Conservation (phyloP, 768 basidiomycete genomes). For the Pleurotus tuoliensis region DNA sequence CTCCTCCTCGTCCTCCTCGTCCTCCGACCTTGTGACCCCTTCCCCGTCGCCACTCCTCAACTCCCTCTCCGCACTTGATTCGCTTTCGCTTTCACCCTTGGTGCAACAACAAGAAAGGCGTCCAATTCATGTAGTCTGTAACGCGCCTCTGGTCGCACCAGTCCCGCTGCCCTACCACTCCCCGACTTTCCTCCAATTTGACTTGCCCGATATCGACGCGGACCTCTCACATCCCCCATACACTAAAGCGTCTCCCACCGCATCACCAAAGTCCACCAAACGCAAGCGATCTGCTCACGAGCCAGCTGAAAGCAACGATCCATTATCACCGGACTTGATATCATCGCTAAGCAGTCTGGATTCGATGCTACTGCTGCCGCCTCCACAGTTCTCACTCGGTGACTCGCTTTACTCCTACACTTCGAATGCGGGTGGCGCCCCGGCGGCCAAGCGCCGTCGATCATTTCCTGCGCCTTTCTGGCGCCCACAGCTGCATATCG, state of each 20-base stretch:
- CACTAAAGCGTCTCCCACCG: conserved; percentile 18
- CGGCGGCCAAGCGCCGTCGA: conserved; percentile 3
- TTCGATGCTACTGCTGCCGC: conserved; percentile 9
- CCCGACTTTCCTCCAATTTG: conserved; percentile 66
- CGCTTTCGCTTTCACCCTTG: conserved; percentile 16
- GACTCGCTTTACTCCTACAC: background rate
- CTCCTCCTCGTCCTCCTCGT: conserved; percentile 15
- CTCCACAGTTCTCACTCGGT: background rate
- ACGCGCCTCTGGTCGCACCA: conserved; percentile 65
- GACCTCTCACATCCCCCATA: conserved; percentile 71
- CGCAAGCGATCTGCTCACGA: conserved; percentile 42
- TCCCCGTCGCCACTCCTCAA: conserved; percentile 2
- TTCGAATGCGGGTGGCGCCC: background rate
- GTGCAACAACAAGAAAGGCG: conserved; percentile 2
- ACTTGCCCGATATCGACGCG: conserved; percentile 62
- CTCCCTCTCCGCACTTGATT: conserved; percentile 17
- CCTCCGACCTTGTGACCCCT: conserved; percentile 12
- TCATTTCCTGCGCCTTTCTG: conserved; percentile 5
- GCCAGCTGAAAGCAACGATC: conserved; percentile 5
- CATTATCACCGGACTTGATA: conserved; percentile 15
- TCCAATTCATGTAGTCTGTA: conserved; percentile 51
- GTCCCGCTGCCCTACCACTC: conserved; percentile 68
- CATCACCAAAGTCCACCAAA: conserved; percentile 28
- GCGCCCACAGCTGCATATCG: background rate
- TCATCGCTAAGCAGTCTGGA: conserved; percentile 8